Base-by-base conservation (phyloP, 208 protist genomes). In the Polymyxa betae region DNA sequence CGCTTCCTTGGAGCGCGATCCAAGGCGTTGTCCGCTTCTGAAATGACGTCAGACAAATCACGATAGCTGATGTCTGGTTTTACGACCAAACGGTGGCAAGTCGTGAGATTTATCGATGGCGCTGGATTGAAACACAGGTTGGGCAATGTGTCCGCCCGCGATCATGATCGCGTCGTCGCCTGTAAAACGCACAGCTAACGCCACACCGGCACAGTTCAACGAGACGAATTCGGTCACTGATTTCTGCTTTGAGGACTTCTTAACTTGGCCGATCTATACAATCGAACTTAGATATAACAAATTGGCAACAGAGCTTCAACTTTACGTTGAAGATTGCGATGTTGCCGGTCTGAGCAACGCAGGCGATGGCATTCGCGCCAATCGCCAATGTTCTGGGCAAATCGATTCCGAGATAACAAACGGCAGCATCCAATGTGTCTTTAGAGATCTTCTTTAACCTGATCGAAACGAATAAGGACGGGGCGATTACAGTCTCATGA, bases 301-400 rank as follows among this genome's bases (percentile, higher is more conserved):
- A 16, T 16, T 66, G 29, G 54, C 54, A 66, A 66, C 20, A 66
- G 54, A 29, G 20, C 29, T 16, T 66, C 29, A 29, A 66, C 54
- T 66, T 32, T 60, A 82, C 72, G 12, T 82, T 82, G n/a, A 82
- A 82, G 16, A 82, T n/a, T 16, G n/a, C 72, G 40, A 82, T 35
- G 72, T 82, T 82, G 5, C 72, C 72, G 72, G 72, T 45, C n/a
- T 82, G 72, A 40, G 72, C 35, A n/a, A 82, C 72, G 72, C n/a
- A 82, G 5, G 16, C 72, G 72, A 82, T 35, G 12, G 35, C 5
- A 40, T 45, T 35, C 20, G 54, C 29, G 72, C 72, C n/a, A 82
- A 82, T n/a, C 16, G 24, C 5, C 72, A 82, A n/a, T 16, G n/a
- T 45, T 43, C 72, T 5, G 12, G 72, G 72, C 5, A 5, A n/a